These are phyloP conservation scores for Diaporthe humulicola DNA, from an alignment of 2,329 filamentous ascomycete genomes.

Conservation along the genomic window DNA sequence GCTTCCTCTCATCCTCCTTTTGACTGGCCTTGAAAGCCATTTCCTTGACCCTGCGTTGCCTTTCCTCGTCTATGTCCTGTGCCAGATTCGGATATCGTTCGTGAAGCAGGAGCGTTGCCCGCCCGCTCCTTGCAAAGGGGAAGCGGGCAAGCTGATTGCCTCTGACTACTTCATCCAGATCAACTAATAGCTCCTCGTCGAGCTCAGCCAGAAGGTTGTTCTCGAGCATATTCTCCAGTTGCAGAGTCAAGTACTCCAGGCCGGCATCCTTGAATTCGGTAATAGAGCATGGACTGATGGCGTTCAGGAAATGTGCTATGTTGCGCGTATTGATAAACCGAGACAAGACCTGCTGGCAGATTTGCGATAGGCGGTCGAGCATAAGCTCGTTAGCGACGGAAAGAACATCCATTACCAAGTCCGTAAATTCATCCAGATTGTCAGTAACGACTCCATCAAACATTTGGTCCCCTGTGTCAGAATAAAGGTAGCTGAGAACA, in stretches of 20 bases:
- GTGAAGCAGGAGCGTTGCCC: slow-evolving; percentile 75
- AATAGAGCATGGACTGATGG: slow-evolving; percentile 86
- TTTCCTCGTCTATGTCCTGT: slow-evolving; percentile 76
- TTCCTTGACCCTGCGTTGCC: slow-evolving; percentile 78
- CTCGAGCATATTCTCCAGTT: slow-evolving; percentile 92
- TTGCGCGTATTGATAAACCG: slow-evolving; percentile 89
- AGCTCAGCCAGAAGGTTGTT: slow-evolving; percentile 89
- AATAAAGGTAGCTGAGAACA: slow-evolving; percentile 85
- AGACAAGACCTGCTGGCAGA: slow-evolving; percentile 88
- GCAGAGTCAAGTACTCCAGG: slow-evolving; percentile 91
- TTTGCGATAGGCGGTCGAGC: slow-evolving; percentile 89
- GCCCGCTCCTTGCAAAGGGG: slow-evolving; percentile 82
- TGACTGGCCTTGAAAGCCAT: slow-evolving; percentile 77
- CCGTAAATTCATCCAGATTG: slow-evolving; percentile 85
- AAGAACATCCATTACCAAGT: slow-evolving; percentile 92
- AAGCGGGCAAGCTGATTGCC: slow-evolving; percentile 84
- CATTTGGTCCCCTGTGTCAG: slow-evolving; percentile 82
- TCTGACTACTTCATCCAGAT: slow-evolving; percentile 84
- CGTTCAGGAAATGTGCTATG: slow-evolving; percentile 86
- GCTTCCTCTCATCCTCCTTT: slow-evolving; percentile 74
- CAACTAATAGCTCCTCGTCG: slow-evolving; percentile 83
- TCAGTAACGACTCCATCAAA: slow-evolving; percentile 82
- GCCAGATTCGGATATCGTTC: slow-evolving; percentile 74
- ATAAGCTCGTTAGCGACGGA: slow-evolving; percentile 93
- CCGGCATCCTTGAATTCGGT: slow-evolving; percentile 89